These are phyloP conservation scores for Nicotiana undulata DNA, from an alignment of 257 asterid species.

Conservation along the genomic window DNA sequence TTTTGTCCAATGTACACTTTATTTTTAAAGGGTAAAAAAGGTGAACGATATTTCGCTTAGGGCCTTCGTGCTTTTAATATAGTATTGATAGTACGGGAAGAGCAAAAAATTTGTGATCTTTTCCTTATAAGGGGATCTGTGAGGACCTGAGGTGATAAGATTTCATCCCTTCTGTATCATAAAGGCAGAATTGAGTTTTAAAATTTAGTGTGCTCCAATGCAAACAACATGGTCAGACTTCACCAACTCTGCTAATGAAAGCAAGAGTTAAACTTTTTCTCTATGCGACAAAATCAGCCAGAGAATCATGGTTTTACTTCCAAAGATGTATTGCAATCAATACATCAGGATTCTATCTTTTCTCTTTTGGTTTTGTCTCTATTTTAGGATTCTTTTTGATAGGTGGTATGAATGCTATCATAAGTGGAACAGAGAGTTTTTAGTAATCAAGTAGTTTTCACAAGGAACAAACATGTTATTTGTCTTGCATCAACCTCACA, in stretches of 20 bases:
- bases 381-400: background rate
- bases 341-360: background rate
- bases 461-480: background rate
- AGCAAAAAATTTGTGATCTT: background rate
- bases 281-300: background rate
- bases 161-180: background rate
- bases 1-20: too few relatives aligned
- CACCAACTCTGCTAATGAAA: background rate
- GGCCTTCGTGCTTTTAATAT: too few relatives aligned
- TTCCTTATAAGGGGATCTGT: background rate
- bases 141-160: background rate
- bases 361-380: background rate
- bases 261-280: background rate
- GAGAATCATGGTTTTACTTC: background rate
- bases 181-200: background rate
- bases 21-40: too few relatives aligned
- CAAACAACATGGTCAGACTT: background rate
- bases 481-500: background rate
- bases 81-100: background rate
- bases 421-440: background rate
- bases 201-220: background rate
- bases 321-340: background rate
- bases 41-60: too few relatives aligned
- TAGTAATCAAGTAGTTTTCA: background rate
- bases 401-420: background rate